Evolutionary conservation across 2,329 filamentous ascomycete genomes (phyloP), one percentile per base, ranked within the genome.

Genomic region (Fusarium devonianum): DNA sequence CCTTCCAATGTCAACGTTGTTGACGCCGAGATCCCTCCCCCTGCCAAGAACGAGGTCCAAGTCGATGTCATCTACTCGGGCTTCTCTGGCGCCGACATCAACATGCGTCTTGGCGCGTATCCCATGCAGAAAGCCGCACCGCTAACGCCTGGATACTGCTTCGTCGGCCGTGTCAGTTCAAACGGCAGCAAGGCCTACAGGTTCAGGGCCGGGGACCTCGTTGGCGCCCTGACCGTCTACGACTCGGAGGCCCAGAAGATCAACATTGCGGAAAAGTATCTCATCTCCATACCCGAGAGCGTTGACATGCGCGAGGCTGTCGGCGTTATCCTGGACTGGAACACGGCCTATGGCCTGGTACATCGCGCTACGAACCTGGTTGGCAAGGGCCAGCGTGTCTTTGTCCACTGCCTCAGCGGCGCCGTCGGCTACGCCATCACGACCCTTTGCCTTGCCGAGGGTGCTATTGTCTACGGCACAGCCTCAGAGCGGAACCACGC

Each of bases 351-450:
- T 45, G 65, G 63, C 10, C 67, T 77, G 62, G 69, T 75, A 7
- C 50, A 69, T 16, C 71, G 65, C 28, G 56, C 54, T 3, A 75
- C 75, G 3, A 69, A 73, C 14, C 42, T 61, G 22, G 74, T 80
- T 2, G 37, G 63, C 1, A 65, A 67, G 19, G 77, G 76, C 21
- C 71, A 78, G 44, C 71, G 73, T 16, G 76, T 80, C 33, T 81
- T 81, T 57, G 64, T 81, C 13, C 78, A 81, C 61, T 76, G 78
- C 25, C 64, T 79, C 17, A 79, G 76, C 52, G 78, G 78, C 21
- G 76, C 78, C 7, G 77, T 80, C 2, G 78, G 78, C 13, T 73
- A 69, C 42, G 77, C 72, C 0, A 29, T 73, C 16, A 71, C 76
- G 66, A 68, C 64, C 2, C 66, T 80, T 4, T 73, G 73, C 54